Evolutionary conservation across 176 grass and related monocot species (phyloP).

Genomic region (Hordeum marinum): DNA sequence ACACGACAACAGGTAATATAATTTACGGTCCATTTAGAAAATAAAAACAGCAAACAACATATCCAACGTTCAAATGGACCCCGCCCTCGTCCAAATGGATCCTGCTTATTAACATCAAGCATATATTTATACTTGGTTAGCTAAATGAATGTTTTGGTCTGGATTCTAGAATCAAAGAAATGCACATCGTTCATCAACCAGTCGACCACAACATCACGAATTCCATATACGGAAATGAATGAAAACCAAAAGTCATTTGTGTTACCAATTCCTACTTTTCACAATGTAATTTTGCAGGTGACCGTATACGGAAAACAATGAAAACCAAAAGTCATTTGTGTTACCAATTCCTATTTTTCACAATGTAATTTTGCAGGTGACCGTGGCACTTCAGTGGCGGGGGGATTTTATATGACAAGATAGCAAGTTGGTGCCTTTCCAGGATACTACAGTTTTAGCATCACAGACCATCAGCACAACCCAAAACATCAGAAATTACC

Average conservation of each 20-base stretch:
- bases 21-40: not conserved
- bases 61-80: conserved; percentile 73
- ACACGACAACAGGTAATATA: not conserved
- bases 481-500: no score
- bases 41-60: conserved; percentile 12
- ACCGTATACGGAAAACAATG: no score
- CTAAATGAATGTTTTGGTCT: not conserved
- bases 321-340: conserved; percentile 1
- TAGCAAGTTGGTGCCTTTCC: not conserved
- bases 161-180: not conserved
- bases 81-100: conserved; percentile 66
- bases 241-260: no score
- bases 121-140: conserved; percentile 25
- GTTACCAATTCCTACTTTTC: no score
- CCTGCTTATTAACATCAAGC: conserved; percentile 83
- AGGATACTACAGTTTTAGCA: no score
- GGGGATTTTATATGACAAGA: not conserved
- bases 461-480: no score
- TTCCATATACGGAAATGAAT: no score
- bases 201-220: not conserved
- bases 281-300: no score
- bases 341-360: not conserved
- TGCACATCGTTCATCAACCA: not conserved
- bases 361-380: not conserved
- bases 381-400: not conserved